phyloP scores from a whole-genome alignment of 2,329 filamentous ascomycete species.

The Botrytis galanthina region DNA sequence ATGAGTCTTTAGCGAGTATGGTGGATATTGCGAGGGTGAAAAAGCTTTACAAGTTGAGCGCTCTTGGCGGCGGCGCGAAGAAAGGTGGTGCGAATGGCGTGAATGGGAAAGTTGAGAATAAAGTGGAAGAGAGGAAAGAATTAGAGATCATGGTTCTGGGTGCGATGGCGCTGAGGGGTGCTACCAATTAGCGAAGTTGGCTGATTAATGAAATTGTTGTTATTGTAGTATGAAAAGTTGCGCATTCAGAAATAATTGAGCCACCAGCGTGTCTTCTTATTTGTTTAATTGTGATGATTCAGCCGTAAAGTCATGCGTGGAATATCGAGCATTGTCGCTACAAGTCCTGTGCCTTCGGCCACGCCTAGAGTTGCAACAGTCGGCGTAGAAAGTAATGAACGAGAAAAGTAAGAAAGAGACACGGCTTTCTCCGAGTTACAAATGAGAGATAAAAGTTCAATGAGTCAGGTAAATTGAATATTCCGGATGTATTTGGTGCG shows the following conservation, averaged over 20 bases:
- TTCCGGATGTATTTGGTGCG: too few species aligned
- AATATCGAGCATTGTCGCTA: background rate
- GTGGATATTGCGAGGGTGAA: slow-evolving; percentile 68
- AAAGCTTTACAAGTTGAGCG: slow-evolving; percentile 84
- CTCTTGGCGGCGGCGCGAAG: slow-evolving; percentile 42
- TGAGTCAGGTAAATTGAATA: too few species aligned
- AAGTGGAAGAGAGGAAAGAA: slow-evolving; percentile 48
- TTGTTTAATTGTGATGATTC: background rate
- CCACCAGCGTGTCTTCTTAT: background rate
- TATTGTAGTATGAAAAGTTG: background rate
- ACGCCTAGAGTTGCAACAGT: too few species aligned
- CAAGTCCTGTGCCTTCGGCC: background rate
- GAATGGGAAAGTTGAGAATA: slow-evolving; percentile 32
- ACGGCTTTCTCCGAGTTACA: too few species aligned
- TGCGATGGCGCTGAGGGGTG: slow-evolving; percentile 73
- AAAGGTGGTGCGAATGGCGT: background rate
- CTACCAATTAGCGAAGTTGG: slow-evolving; percentile 28
- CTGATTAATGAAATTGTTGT: background rate
- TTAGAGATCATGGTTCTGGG: slow-evolving; percentile 70
- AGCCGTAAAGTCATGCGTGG: too few species aligned
- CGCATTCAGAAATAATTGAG: background rate
- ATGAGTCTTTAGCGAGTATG: slow-evolving; percentile 57
- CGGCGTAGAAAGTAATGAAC: too few species aligned
- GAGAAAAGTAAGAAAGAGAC: too few species aligned
- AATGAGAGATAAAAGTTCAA: too few species aligned